These are phyloP conservation scores for Juglanconis oblonga DNA, from an alignment of 2,329 filamentous ascomycete genomes.

Conservation along the genomic window DNA sequence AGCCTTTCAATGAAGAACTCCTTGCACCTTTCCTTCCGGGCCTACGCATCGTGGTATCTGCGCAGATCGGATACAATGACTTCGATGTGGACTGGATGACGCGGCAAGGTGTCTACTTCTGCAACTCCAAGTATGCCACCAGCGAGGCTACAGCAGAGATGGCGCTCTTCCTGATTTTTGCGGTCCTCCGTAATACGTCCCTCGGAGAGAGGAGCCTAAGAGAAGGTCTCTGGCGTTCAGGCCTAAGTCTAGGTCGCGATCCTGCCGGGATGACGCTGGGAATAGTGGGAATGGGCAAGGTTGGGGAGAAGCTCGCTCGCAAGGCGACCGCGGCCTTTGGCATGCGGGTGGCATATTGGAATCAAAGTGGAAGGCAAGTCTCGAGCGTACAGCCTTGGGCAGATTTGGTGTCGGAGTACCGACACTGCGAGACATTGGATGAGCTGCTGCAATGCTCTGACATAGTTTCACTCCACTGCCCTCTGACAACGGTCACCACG, in stretches of 20 bases:
- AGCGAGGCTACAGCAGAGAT: constrained; percentile 10
- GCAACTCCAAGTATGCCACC: constrained; percentile 4
- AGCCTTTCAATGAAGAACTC: constrained; percentile 7
- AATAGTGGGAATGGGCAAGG: constrained; percentile 55
- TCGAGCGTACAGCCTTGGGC: constrained; percentile 46
- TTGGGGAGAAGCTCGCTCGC: constrained; percentile 39
- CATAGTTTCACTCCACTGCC: constrained; percentile 48
- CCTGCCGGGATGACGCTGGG: constrained; percentile 50
- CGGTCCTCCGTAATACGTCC: constrained; percentile 3
- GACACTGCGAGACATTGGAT: constrained; percentile 42
- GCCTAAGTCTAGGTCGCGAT: constrained; percentile 46
- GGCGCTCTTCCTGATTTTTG: constrained; percentile 4
- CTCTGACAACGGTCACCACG: constrained; percentile 43
- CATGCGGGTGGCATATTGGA: constrained; percentile 6
- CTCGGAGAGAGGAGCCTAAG: background rate
- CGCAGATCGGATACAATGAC: constrained; percentile 9
- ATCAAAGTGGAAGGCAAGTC: constrained; percentile 24
- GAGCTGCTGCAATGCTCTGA: constrained; percentile 49
- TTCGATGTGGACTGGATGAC: constrained; percentile 11
- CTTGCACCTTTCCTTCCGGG: background rate
- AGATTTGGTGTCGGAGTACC: constrained; percentile 42
- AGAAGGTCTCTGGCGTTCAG: constrained; percentile 6
- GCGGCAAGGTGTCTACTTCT: constrained; percentile 2
- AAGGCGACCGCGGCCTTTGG: constrained; percentile 5
- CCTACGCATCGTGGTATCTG: constrained; percentile 1